These are phyloP conservation scores for Kurtzmaniella quercitrusa DNA, from an alignment of 1,139 yeast genomes.

Conservation along the genomic window DNA sequence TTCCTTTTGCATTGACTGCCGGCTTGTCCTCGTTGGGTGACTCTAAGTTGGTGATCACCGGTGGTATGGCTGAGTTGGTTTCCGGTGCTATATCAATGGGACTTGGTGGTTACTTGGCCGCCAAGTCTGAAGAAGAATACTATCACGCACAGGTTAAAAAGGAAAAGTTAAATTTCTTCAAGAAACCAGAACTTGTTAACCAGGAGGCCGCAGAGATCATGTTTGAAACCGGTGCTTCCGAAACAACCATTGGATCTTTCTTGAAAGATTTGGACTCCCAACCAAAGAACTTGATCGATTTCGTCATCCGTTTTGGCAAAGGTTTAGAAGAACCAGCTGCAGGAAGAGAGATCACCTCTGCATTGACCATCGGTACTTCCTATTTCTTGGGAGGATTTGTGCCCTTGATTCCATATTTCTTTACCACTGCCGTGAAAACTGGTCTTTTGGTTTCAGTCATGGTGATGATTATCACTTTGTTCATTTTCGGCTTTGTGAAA, in stretches of 20 bases:
- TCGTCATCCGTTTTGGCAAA: slow-evolving; percentile 67
- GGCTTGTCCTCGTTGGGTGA: slow-evolving; percentile 77
- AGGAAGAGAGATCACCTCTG: slow-evolving; percentile 72
- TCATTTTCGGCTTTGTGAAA: slow-evolving; percentile 82
- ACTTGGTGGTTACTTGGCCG: slow-evolving; percentile 77
- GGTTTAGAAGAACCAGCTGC: slow-evolving; percentile 82
- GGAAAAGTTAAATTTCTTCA: slow-evolving; percentile 66
- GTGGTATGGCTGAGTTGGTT: slow-evolving; percentile 82
- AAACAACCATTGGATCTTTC: slow-evolving; percentile 60
- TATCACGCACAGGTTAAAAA: slow-evolving; percentile 65
- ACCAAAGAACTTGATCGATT: slow-evolving; percentile 67
- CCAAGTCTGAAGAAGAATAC: slow-evolving; percentile 73
- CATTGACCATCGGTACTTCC: slow-evolving; percentile 69
- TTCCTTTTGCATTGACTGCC: slow-evolving; percentile 81
- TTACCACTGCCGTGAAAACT: slow-evolving; percentile 64
- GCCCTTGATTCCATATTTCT: slow-evolving; percentile 78
- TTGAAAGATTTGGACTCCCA: slow-evolving; percentile 65
- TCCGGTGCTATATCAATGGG: slow-evolving; percentile 88
- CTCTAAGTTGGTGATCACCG: slow-evolving; percentile 71
- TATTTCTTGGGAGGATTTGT: slow-evolving; percentile 79
- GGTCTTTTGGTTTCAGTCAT: slow-evolving; percentile 75
- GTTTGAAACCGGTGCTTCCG: slow-evolving; percentile 66
- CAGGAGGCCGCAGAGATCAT: slow-evolving; percentile 74
- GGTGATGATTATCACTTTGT: slow-evolving; percentile 82
- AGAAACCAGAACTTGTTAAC: slow-evolving; percentile 54